A percentile compares a stretch with the other conserved stretches of the same genome.
Evolutionary conservation across 192 early-diverging fungal genomes (phyloP).

Genomic region (Coemansia sp.): DNA sequence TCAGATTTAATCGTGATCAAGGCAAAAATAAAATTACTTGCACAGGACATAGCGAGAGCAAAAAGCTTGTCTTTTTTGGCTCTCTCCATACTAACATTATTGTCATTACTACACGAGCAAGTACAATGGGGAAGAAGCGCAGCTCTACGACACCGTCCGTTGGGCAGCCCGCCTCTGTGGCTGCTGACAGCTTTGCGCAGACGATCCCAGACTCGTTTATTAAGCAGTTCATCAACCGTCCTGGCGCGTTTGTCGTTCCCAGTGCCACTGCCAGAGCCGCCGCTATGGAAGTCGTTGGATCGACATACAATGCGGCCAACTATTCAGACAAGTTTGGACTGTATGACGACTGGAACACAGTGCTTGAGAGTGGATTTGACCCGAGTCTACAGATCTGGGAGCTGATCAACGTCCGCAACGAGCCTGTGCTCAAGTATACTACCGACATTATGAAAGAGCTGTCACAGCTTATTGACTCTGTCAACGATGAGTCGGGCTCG

Average conservation of each 20-base stretch:
- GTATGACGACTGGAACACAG: constrained; percentile 47
- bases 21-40: not conserved
- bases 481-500: constrained; percentile 29
- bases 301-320: constrained; percentile 52
- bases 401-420: constrained; percentile 85
- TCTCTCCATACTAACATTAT: constrained; percentile 12
- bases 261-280: constrained; percentile 28
- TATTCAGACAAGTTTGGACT: constrained; percentile 47
- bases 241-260: constrained; percentile 46
- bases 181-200: constrained; percentile 15
- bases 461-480: constrained; percentile 55
- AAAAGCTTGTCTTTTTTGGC: not conserved
- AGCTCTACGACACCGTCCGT: not conserved
- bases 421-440: constrained; percentile 73
- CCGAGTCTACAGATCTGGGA: constrained; percentile 89
- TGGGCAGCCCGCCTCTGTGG: not conserved
- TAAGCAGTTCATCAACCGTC: constrained; percentile 30
- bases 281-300: constrained; percentile 48
- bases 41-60: not conserved
- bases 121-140: constrained; percentile 20
- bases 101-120: not conserved
- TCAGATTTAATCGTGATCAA: constrained; percentile 6
- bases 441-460: constrained; percentile 54
- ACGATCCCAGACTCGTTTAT: constrained; percentile 48
- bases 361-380: constrained; percentile 46